Conservation (phyloP, 169 alveolate genomes). For the Sarcocystis neurona region DNA sequence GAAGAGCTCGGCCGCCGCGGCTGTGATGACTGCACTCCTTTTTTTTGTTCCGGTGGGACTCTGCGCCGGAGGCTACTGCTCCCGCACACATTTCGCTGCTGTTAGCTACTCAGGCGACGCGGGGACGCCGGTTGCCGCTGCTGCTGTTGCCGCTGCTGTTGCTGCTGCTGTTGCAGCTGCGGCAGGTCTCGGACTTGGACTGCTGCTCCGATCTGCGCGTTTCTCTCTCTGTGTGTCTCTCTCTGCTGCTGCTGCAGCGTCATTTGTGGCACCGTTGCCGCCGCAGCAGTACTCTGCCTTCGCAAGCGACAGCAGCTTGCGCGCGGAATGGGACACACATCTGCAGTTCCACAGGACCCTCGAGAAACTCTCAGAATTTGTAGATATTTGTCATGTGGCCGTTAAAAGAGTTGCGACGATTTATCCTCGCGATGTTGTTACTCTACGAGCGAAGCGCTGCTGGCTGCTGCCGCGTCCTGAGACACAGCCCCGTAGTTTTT, state of each 20-base stretch:
- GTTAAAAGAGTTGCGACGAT: constrained; percentile 71
- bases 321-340: constrained; percentile 69
- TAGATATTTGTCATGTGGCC: constrained; percentile 70
- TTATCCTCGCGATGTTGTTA: constrained; percentile 73
- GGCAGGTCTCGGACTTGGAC: background rate
- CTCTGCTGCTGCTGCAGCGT: constrained; percentile 11
- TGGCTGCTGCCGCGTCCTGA: constrained; percentile 32
- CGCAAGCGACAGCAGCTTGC: constrained; percentile 63
- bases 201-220: background rate
- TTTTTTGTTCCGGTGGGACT: too few species aligned
- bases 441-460: constrained; percentile 66
- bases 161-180: background rate
- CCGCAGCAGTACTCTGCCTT: constrained; percentile 52
- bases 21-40: too few species aligned
- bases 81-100: too few species aligned
- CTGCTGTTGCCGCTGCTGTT: background rate
- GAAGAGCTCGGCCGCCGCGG: too few species aligned
- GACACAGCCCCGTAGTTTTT: too few species aligned
- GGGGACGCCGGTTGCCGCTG: too few species aligned
- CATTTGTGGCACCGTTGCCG: constrained; percentile 46
- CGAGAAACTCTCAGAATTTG: constrained; percentile 63
- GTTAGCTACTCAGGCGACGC: too few species aligned
- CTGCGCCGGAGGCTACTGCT: too few species aligned
- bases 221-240: background rate
- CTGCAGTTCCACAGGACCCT: constrained; percentile 61